These are phyloP conservation scores for Termitomyces bulborhizus DNA, from an alignment of 768 basidiomycete genomes.

Conservation along the genomic window DNA sequence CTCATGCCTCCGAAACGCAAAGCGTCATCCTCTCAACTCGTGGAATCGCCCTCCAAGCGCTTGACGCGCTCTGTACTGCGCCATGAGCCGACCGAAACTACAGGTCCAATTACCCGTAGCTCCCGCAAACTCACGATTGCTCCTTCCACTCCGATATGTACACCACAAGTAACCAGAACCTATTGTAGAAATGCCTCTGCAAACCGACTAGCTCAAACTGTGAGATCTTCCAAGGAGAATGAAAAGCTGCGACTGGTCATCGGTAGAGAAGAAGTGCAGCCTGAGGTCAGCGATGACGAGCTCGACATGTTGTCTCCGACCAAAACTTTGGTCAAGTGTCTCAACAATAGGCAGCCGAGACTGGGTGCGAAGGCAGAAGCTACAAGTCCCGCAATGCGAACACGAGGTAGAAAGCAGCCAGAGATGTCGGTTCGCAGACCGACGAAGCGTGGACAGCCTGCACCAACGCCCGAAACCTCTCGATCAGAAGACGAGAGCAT, in stretches of 20 bases:
- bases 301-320: conserved; percentile 18
- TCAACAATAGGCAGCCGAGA: background rate
- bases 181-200: conserved; percentile 6
- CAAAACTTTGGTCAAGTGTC: background rate
- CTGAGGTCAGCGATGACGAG: conserved; percentile 16
- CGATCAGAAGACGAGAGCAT: background rate
- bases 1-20: conserved; percentile 44
- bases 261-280: background rate
- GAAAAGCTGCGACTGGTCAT: background rate
- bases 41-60: conserved; percentile 27
- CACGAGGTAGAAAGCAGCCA: background rate
- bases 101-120: conserved; percentile 3
- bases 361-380: background rate
- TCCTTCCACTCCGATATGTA: conserved; percentile 3
- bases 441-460: background rate
- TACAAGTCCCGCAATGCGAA: background rate
- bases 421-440: conserved; percentile 1
- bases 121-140: background rate
- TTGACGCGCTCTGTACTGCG: conserved; percentile 17
- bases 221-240: conserved; percentile 6
- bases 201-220: background rate
- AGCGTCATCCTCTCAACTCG: conserved; percentile 16
- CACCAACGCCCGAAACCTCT: background rate
- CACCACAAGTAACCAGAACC: conserved; percentile 6
- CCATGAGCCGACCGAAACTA: background rate